phyloP scores from a whole-genome alignment of 495 filamentous ascomycete species.

The Parathielavia hyrcaniae region DNA sequence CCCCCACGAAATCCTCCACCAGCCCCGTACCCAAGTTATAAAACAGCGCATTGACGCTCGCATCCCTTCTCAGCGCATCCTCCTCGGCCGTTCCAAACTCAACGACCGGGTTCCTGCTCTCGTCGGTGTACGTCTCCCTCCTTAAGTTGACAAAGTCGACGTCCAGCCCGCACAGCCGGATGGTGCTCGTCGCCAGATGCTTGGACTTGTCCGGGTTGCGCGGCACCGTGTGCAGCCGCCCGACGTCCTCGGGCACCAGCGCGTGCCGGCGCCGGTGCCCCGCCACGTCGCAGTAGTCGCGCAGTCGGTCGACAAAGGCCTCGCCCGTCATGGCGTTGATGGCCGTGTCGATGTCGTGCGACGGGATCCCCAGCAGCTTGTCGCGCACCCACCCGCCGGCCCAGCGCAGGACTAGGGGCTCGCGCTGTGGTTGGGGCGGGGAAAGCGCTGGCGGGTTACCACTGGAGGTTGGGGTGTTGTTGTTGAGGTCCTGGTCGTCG shows the following conservation, averaged over 20 bases:
- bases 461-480: background rate
- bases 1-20: slow-evolving; percentile 83
- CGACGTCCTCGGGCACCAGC: slow-evolving; percentile 51
- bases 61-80: slow-evolving; percentile 84
- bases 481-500: slow-evolving; percentile 40
- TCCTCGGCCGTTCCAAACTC: slow-evolving; percentile 89
- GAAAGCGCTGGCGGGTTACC: background rate
- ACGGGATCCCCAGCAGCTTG: slow-evolving; percentile 74
- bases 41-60: slow-evolving; percentile 92
- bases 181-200: slow-evolving; percentile 89
- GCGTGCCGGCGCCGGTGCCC: slow-evolving; percentile 39
- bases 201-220: slow-evolving; percentile 97
- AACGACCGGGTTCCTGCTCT: slow-evolving; percentile 85
- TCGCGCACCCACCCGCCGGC: slow-evolving; percentile 99
- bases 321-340: slow-evolving; percentile 94
- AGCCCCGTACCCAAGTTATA: slow-evolving; percentile 75
- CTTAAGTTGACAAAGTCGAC: slow-evolving; percentile 92
- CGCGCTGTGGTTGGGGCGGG: background rate
- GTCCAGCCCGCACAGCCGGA: slow-evolving; percentile 77
- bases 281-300: slow-evolving; percentile 45
- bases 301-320: slow-evolving; percentile 63
- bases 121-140: slow-evolving; percentile 79
- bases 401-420: slow-evolving; percentile 67
- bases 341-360: slow-evolving; percentile 89
- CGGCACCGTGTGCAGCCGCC: slow-evolving; percentile 67